These are phyloP conservation scores for Epithele typhae DNA, from an alignment of 768 basidiomycete genomes.

Conservation along the genomic window DNA sequence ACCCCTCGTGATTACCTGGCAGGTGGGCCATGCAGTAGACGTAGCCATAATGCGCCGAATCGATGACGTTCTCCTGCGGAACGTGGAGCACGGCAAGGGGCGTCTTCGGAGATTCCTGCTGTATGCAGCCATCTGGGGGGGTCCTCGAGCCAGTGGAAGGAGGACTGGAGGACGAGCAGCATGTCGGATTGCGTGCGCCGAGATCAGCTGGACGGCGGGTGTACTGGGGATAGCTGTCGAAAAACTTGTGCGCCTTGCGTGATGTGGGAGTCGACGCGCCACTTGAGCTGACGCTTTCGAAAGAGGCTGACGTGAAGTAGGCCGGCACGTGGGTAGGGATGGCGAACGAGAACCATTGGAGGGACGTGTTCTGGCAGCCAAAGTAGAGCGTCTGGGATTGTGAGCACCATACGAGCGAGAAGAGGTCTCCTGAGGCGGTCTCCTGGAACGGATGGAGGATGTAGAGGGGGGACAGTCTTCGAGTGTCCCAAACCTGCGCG, in stretches of 20 bases:
- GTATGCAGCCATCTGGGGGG: conserved; percentile 4
- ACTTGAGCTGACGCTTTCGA: conserved; percentile 12
- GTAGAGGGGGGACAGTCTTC: conserved; percentile 59
- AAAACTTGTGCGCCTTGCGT: conserved; percentile 77
- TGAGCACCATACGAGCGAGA: conserved; percentile 77
- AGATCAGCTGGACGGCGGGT: conserved; percentile 66
- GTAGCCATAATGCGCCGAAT: conserved; percentile 93
- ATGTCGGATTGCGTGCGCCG: conserved; percentile 51
- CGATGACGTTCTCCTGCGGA: conserved; percentile 65
- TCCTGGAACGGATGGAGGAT: conserved; percentile 76
- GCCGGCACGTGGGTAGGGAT: not conserved
- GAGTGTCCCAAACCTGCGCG: conserved; percentile 77
- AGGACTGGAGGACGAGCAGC: conserved; percentile 20
- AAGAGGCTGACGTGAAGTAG: conserved; percentile 3
- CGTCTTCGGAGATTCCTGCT: conserved; percentile 2
- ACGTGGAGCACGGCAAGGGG: conserved; percentile 48
- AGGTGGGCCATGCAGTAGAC: conserved; percentile 75
- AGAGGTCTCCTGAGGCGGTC: conserved; percentile 81
- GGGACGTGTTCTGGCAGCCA: conserved; percentile 89
- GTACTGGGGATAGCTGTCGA: conserved; percentile 81
- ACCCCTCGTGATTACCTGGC: conserved; percentile 36
- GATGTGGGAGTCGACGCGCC: conserved; percentile 31
- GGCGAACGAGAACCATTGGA: conserved; percentile 80
- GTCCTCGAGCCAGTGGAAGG: conserved; percentile 6
- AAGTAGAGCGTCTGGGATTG: conserved; percentile 69